Evolutionary conservation across 495 filamentous ascomycete genomes (phyloP).

Genomic region (Trichocladium antarcticum): DNA sequence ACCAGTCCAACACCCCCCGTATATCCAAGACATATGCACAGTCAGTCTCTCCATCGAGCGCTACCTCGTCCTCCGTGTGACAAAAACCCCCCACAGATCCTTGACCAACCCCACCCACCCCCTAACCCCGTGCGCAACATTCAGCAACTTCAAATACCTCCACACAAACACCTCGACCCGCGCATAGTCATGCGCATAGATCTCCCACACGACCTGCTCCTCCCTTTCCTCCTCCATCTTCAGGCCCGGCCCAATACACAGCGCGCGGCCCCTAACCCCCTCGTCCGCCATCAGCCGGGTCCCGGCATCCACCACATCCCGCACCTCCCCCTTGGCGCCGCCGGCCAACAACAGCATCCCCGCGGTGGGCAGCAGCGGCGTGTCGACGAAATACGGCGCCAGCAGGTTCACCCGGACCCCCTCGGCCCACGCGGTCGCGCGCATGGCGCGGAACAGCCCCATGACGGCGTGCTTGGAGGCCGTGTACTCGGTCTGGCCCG

Average conservation of each 20-base stretch:
- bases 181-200: conserved; percentile 48
- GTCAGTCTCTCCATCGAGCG: background rate
- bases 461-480: conserved; percentile 54
- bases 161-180: conserved; percentile 41
- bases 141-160: conserved; percentile 38
- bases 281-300: conserved; percentile 38
- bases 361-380: conserved; percentile 38
- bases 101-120: conserved; percentile 41
- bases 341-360: conserved; percentile 45
- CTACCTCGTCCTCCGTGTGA: background rate
- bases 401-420: conserved; percentile 51
- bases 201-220: conserved; percentile 38
- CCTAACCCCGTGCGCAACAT: conserved; percentile 32
- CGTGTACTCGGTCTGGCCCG: conserved; percentile 43
- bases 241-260: conserved; percentile 47
- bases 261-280: conserved; percentile 38
- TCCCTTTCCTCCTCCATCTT: conserved; percentile 22
- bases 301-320: conserved; percentile 38
- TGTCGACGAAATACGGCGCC: conserved; percentile 57
- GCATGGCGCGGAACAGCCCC: conserved; percentile 49
- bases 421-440: conserved; percentile 32
- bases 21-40: background rate
- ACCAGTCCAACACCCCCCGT: background rate
- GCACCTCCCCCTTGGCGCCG: conserved; percentile 35
- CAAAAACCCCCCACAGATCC: conserved; percentile 34